Conservation (phyloP, 345 rosid genomes). For the Ceriops zippeliana region DNA sequence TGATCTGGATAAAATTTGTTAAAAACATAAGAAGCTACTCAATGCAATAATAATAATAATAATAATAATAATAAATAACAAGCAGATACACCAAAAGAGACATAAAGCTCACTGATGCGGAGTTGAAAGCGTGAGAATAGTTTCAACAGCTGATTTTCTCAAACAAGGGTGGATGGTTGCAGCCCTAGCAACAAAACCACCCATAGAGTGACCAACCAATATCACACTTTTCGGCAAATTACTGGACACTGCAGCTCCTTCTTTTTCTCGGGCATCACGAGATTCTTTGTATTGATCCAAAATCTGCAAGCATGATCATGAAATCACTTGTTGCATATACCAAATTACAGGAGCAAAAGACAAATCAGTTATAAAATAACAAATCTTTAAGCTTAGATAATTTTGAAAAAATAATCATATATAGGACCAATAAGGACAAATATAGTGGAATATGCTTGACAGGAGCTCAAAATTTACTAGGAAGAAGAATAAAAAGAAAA, state of each 20-base stretch:
- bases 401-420: background rate
- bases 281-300: slow-evolving; percentile 87
- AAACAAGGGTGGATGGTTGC: slow-evolving; percentile 78
- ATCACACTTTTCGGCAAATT: slow-evolving; percentile 77
- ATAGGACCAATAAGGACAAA: background rate
- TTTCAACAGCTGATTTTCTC: slow-evolving; percentile 76
- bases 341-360: background rate
- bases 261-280: slow-evolving; percentile 58
- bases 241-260: slow-evolving; percentile 66
- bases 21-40: slow-evolving; percentile 24
- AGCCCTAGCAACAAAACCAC: slow-evolving; percentile 99
- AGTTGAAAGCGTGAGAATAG: slow-evolving; percentile 86
- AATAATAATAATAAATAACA: slow-evolving; percentile 2
- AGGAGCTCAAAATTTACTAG: slow-evolving; percentile 4
- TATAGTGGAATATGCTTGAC: background rate
- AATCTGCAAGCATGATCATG: slow-evolving; percentile 50
- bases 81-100: slow-evolving; percentile 17
- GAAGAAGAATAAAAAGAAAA: slow-evolving; percentile 1
- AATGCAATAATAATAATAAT: slow-evolving; percentile 1
- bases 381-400: slow-evolving; percentile 8
- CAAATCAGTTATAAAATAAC: background rate
- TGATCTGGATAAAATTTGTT: slow-evolving; percentile 58
- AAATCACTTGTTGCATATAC: slow-evolving; percentile 4
- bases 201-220: slow-evolving; percentile 98
- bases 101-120: slow-evolving; percentile 83